Conservation (phyloP, 768 basidiomycete genomes). For the Kwoniella mangroviensis region DNA sequence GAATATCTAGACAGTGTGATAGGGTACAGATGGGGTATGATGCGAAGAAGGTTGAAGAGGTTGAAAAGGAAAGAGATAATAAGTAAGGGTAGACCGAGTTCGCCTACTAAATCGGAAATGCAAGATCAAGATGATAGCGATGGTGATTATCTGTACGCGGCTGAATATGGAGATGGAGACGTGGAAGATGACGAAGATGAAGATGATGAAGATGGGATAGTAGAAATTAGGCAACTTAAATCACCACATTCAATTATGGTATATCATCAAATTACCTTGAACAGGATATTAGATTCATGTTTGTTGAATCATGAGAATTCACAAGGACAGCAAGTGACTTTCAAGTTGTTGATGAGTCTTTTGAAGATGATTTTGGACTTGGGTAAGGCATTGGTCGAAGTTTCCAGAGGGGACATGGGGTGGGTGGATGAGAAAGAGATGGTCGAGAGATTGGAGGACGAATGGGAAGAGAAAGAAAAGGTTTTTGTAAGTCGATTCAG, state of each 20-base stretch:
- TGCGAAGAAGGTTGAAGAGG: conserved; percentile 57
- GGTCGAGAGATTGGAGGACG: conserved; percentile 19
- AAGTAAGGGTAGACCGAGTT: conserved; percentile 11
- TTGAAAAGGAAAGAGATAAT: conserved; percentile 1
- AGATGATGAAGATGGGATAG: conserved; percentile 10
- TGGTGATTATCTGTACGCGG: conserved; percentile 22
- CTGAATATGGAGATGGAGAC: neutral
- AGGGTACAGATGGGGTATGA: conserved; percentile 73
- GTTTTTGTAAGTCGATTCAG: conserved; percentile 42
- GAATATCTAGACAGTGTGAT: conserved; percentile 83
- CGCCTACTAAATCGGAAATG: conserved; percentile 3
- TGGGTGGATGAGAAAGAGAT: conserved; percentile 28
- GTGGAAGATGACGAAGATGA: conserved; percentile 10
- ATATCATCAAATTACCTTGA: conserved; percentile 45
- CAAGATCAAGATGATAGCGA: conserved; percentile 10
- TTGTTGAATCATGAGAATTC: conserved; percentile 23
- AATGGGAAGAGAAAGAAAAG: conserved; percentile 43
- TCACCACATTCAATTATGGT: conserved; percentile 45
- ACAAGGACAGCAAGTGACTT: conserved; percentile 39
- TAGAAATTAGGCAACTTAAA: conserved; percentile 26
- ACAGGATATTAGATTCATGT: conserved; percentile 37
- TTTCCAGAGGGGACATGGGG: conserved; percentile 26
- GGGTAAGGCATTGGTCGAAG: conserved; percentile 45
- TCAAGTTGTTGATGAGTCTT: conserved; percentile 43
- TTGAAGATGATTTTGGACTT: conserved; percentile 43